Evolutionary conservation across 768 basidiomycete species (phyloP).

Genomic region (Multifurca ochricompacta): DNA sequence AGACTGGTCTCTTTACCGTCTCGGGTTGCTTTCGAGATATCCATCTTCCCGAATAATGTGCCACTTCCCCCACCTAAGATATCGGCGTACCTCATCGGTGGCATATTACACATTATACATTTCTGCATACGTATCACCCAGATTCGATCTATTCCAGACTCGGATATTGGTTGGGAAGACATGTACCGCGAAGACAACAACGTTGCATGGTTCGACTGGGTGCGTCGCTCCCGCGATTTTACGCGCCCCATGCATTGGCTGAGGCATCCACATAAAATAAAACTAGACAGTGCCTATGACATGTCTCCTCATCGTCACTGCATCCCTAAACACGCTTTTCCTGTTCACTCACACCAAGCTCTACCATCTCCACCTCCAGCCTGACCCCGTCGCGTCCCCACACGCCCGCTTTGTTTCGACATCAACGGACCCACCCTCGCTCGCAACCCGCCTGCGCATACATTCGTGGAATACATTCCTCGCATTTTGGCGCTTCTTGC

Average conservation of each 20-base stretch:
- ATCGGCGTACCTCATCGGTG: conserved; percentile 59
- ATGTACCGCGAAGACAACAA: conserved; percentile 61
- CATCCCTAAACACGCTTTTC: conserved; percentile 54
- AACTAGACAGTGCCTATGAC: conserved; percentile 58
- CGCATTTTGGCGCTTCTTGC: conserved; percentile 56
- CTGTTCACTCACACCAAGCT: conserved; percentile 61
- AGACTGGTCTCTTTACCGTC: conserved; percentile 66
- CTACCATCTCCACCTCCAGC: conserved; percentile 58
- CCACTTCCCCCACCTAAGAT: conserved; percentile 62
- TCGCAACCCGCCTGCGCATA: conserved; percentile 22
- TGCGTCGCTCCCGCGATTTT: conserved; percentile 25
- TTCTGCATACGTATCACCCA: conserved; percentile 56
- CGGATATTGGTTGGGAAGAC: conserved; percentile 73
- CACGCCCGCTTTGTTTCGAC: conserved; percentile 60
- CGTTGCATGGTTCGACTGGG: conserved; percentile 76
- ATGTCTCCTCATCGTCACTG: conserved; percentile 43
- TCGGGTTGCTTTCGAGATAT: conserved; percentile 66
- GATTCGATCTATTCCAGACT: conserved; percentile 47
- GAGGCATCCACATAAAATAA: conserved; percentile 3
- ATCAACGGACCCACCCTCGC: conserved; percentile 35
- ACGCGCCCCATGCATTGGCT: background rate
- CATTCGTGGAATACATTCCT: conserved; percentile 45
- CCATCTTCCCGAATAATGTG: conserved; percentile 74
- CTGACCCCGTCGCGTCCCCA: conserved; percentile 61
- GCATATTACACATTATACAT: conserved; percentile 57